phyloP scores from a whole-genome alignment of 2,329 filamentous ascomycete genomes.

The Phoma sp. region DNA sequence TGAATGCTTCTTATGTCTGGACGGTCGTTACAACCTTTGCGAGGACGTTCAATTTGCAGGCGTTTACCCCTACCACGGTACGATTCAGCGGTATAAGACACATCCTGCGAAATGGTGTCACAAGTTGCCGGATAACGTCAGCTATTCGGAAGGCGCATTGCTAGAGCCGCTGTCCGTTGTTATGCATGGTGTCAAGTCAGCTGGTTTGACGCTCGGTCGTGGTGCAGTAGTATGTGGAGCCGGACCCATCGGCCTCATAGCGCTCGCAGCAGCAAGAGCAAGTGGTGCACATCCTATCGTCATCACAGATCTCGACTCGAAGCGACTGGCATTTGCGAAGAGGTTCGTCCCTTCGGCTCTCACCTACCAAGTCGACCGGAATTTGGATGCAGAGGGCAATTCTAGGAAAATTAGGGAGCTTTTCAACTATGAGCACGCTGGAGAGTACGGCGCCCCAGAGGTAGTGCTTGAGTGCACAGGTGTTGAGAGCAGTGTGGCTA shows the following conservation, averaged over 20 bases:
- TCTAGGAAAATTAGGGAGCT: slow-evolving; percentile 60
- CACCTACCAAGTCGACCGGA: slow-evolving; percentile 61
- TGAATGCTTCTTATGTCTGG: slow-evolving; percentile 64
- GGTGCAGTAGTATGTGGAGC: slow-evolving; percentile 61
- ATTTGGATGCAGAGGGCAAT: slow-evolving; percentile 57
- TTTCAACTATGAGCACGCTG: slow-evolving; percentile 53
- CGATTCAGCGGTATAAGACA: slow-evolving; percentile 66
- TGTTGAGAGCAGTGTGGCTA: slow-evolving; percentile 67
- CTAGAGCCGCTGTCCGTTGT: slow-evolving; percentile 70
- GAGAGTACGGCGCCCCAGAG: slow-evolving; percentile 64
- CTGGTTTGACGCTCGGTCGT: slow-evolving; percentile 61
- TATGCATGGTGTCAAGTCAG: slow-evolving; percentile 64
- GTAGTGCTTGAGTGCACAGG: slow-evolving; percentile 71
- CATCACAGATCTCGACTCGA: slow-evolving; percentile 67
- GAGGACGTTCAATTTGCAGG: slow-evolving; percentile 67
- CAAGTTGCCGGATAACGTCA: slow-evolving; percentile 61
- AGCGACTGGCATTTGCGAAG: slow-evolving; percentile 64
- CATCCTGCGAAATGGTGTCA: slow-evolving; percentile 64
- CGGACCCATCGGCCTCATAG: slow-evolving; percentile 69
- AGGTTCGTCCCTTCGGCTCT: slow-evolving; percentile 61
- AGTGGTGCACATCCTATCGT: slow-evolving; percentile 69
- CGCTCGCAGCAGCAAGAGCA: slow-evolving; percentile 65
- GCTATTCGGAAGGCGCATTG: slow-evolving; percentile 65
- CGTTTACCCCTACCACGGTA: slow-evolving; percentile 66
- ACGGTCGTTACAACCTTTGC: slow-evolving; percentile 69